A percentile compares a stretch with the other conserved stretches of the same genome.
These are phyloP conservation scores for Gaillardinia entomophila DNA, from an alignment of 805 yeast genomes.

Conservation along the genomic window DNA sequence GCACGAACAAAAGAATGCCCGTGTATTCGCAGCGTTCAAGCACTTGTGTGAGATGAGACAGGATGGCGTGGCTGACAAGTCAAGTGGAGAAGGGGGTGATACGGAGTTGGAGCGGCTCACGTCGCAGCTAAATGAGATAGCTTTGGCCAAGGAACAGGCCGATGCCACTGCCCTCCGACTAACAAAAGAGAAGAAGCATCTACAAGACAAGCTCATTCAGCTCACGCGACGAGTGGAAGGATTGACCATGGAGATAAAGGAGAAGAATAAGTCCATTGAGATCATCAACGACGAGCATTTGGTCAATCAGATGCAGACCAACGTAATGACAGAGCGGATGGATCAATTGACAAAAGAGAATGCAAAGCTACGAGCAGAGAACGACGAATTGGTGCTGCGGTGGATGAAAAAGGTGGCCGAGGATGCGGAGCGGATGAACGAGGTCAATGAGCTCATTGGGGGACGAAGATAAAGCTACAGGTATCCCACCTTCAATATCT, in stretches of 20 bases:
- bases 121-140: neutral
- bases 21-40: too few species aligned
- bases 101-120: conserved; percentile 11
- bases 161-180: neutral
- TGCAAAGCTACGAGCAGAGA: too few species aligned
- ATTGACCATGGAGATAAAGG: conserved; percentile 24
- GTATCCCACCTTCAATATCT: too few species aligned
- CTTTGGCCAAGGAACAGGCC: neutral
- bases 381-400: conserved; percentile 43
- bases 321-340: conserved; percentile 35
- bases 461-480: too few species aligned
- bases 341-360: conserved; percentile 39
- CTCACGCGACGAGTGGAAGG: conserved; percentile 15
- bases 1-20: too few species aligned
- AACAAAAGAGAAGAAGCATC: neutral
- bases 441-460: conserved; percentile 30
- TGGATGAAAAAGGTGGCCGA: conserved; percentile 37
- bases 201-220: conserved; percentile 7
- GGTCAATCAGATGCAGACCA: conserved; percentile 52
- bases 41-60: too few species aligned
- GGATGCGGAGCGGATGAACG: conserved; percentile 60
- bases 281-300: conserved; percentile 63
- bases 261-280: conserved; percentile 53
- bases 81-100: too few species aligned
- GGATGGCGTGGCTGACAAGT: too few species aligned